These are phyloP conservation scores for Fremontodendron californicum DNA, from an alignment of 345 rosid species.

Conservation along the genomic window DNA sequence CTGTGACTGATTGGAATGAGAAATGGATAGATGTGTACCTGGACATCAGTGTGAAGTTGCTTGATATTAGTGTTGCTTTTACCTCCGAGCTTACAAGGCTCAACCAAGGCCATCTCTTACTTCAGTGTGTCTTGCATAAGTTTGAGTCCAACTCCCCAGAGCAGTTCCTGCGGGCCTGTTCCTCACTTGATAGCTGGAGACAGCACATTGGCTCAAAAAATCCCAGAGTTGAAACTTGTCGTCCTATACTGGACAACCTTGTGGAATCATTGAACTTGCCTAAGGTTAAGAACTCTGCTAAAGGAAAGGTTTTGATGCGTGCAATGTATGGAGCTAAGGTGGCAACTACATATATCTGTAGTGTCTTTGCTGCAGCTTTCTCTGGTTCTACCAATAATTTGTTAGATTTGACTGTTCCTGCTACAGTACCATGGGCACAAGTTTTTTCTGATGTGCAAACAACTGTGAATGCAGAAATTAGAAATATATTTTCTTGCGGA, in stretches of 20 bases:
- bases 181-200: conserved; percentile 79
- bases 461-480: conserved; percentile 47
- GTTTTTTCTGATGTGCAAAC: conserved; percentile 54
- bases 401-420: conserved; percentile 48
- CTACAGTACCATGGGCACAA: conserved; percentile 50
- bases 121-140: conserved; percentile 64
- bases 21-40: conserved; percentile 89
- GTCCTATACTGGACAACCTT: conserved; percentile 50
- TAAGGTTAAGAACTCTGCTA: conserved; percentile 82
- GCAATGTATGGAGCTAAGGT: conserved; percentile 89
- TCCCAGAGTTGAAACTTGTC: conserved; percentile 57
- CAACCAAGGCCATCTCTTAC: conserved; percentile 74
- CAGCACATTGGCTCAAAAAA: conserved; percentile 58
- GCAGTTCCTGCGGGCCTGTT: conserved; percentile 45
- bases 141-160: conserved; percentile 49
- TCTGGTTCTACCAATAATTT: conserved; percentile 59
- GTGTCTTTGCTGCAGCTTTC: conserved; percentile 68
- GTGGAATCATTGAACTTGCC: conserved; percentile 57
- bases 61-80: conserved; percentile 72
- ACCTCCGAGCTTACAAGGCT: conserved; percentile 78
- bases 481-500: conserved; percentile 38
- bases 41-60: conserved; percentile 78
- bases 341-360: conserved; percentile 66
- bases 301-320: conserved; percentile 85
- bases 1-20: conserved; percentile 84